Evolutionary conservation across 2,329 filamentous ascomycete genomes (phyloP).

Genomic region (Camillea tinctor): DNA sequence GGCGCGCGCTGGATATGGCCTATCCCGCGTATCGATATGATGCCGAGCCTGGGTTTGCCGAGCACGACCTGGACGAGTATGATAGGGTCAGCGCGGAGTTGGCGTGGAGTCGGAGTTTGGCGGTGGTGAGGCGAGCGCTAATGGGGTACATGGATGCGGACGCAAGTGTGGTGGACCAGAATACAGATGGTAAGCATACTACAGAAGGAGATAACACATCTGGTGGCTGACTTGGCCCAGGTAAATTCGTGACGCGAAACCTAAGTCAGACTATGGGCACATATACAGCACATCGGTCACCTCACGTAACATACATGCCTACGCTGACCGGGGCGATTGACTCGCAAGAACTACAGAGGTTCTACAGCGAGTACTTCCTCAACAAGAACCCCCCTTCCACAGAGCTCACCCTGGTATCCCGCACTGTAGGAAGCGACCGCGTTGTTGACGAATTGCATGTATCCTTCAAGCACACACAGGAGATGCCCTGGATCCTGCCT

Average conservation of each 20-base stretch:
- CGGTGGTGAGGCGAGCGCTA: slow-evolving; percentile 60
- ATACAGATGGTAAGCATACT: slow-evolving; percentile 53
- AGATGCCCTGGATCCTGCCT: slow-evolving; percentile 61
- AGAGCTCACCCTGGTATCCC: slow-evolving; percentile 59
- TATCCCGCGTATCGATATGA: slow-evolving; percentile 43
- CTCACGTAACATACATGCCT: slow-evolving; percentile 68
- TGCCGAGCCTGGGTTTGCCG: slow-evolving; percentile 66
- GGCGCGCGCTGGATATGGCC: slow-evolving; percentile 35
- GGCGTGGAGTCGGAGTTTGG: slow-evolving; percentile 67
- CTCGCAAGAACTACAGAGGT: slow-evolving; percentile 54
- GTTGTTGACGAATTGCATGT: slow-evolving; percentile 64
- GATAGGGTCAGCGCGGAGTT: slow-evolving; percentile 62
- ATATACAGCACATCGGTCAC: slow-evolving; percentile 57
- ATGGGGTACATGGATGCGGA: slow-evolving; percentile 63
- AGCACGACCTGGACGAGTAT: slow-evolving; percentile 67
- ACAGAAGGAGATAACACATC: neutral
- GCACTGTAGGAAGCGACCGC: slow-evolving; percentile 63
- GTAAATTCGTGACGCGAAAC: slow-evolving; percentile 56
- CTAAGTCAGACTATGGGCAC: slow-evolving; percentile 62
- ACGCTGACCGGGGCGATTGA: slow-evolving; percentile 65
- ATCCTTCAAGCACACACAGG: slow-evolving; percentile 55
- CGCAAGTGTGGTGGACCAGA: slow-evolving; percentile 59
- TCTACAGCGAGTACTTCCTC: slow-evolving; percentile 67
- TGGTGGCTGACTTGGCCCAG: slow-evolving; percentile 22
- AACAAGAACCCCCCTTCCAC: slow-evolving; percentile 60